phyloP scores from a whole-genome alignment of 352 stramenopile species.

The Peronospora farinosa region DNA sequence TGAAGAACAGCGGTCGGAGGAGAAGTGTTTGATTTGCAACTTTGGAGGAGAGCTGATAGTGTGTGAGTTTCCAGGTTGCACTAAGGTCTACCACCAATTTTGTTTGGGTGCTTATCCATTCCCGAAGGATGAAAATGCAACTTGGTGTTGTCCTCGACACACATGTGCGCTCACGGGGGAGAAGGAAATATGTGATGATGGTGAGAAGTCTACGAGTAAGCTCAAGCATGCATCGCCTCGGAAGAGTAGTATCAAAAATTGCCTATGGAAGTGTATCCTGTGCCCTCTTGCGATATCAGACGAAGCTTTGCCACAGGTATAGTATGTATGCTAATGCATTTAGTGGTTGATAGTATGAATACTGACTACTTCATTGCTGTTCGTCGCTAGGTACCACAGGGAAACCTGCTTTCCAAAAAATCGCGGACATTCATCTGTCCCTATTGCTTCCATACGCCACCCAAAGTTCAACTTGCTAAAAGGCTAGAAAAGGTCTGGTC shows the following conservation, averaged over 20 bases:
- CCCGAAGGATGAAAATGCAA: conserved; percentile 71
- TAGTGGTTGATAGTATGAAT: neutral
- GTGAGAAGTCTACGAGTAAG: conserved; percentile 30
- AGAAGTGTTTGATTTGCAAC: conserved; percentile 72
- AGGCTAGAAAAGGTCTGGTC: conserved; percentile 81
- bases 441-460: conserved; percentile 50
- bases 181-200: conserved; percentile 45
- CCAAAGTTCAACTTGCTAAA: conserved; percentile 69
- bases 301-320: conserved; percentile 49
- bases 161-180: conserved; percentile 59
- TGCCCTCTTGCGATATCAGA: conserved; percentile 67
- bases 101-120: conserved; percentile 76
- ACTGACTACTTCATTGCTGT: conserved; percentile 8
- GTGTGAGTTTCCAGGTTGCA: conserved; percentile 73
- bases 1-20: conserved; percentile 55
- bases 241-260: conserved; percentile 46
- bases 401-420: conserved; percentile 61
- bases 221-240: conserved; percentile 41
- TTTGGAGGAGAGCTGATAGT: conserved; percentile 80
- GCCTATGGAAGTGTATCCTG: conserved; percentile 76
- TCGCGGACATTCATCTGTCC: conserved; percentile 61
- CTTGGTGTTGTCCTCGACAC: conserved; percentile 77
- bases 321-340: conserved; percentile 4
- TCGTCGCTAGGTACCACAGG: conserved; percentile 44
- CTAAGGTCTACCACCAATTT: conserved; percentile 86